Evolutionary conservation across 495 filamentous ascomycete species (phyloP).

Genomic region (Lophiostoma macrostomum): DNA sequence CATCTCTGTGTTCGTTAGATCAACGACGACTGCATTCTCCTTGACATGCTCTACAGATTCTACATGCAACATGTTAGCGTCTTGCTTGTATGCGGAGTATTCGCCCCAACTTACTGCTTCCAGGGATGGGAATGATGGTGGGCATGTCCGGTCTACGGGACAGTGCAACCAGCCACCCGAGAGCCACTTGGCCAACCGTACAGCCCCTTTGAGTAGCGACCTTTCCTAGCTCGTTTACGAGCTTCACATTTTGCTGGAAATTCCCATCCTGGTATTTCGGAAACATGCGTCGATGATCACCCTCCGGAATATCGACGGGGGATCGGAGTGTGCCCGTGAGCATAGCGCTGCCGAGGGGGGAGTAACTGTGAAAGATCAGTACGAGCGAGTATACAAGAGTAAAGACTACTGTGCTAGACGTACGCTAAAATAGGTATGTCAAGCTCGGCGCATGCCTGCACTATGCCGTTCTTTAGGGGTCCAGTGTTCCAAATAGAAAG

Average conservation of each 20-base stretch:
- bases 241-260: conserved; percentile 69
- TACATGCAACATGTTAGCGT: too few relatives aligned
- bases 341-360: too few relatives aligned
- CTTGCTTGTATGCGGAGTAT: too few relatives aligned
- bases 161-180: too few relatives aligned
- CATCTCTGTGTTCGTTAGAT: too few relatives aligned
- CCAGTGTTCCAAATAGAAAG: conserved; percentile 66
- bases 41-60: too few relatives aligned
- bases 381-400: neutral
- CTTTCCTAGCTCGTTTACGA: conserved; percentile 62
- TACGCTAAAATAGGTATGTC: conserved; percentile 71
- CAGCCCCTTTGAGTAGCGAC: conserved; percentile 68
- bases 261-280: conserved; percentile 68
- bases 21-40: too few relatives aligned
- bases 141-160: too few relatives aligned
- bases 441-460: conserved; percentile 65
- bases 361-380: too few relatives aligned
- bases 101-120: too few relatives aligned
- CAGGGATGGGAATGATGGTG: too few relatives aligned
- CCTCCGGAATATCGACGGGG: conserved; percentile 58
- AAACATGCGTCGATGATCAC: conserved; percentile 45
- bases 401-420: conserved; percentile 39
- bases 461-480: conserved; percentile 72
- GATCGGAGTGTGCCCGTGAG: conserved; percentile 61
- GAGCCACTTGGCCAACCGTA: too few relatives aligned